These are phyloP conservation scores for Exophiala spinifera DNA, from an alignment of 2,329 filamentous ascomycete species.

Conservation along the genomic window DNA sequence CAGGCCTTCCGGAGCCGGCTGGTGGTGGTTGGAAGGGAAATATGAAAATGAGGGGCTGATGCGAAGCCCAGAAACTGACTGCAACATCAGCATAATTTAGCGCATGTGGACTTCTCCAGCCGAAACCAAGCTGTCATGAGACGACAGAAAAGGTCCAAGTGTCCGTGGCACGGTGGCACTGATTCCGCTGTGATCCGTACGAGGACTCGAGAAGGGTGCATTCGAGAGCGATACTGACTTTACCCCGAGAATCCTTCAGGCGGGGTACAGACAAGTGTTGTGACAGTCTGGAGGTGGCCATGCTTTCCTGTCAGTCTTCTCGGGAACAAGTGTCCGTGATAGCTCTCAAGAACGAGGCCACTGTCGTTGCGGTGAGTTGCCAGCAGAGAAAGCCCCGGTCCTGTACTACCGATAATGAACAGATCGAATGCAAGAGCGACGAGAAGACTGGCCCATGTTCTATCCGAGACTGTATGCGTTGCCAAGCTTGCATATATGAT, in stretches of 20 bases:
- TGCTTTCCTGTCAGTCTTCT: background rate
- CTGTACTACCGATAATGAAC: background rate
- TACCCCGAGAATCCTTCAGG: background rate
- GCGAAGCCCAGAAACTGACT: constrained; percentile 4
- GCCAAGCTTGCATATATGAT: no score
- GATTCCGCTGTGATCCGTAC: background rate
- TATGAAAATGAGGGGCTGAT: background rate
- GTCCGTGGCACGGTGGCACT: no score
- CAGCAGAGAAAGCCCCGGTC: background rate
- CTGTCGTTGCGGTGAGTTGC: background rate
- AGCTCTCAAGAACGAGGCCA: background rate
- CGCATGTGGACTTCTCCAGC: background rate
- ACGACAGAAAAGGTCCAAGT: no score
- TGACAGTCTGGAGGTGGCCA: background rate
- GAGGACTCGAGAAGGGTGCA: background rate
- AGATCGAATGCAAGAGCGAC: background rate
- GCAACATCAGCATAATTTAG: constrained; percentile 16
- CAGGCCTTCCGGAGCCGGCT: background rate
- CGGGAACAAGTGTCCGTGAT: background rate
- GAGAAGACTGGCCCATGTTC: background rate
- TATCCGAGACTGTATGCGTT: no score
- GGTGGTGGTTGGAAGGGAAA: background rate
- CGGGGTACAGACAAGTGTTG: background rate
- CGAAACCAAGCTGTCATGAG: background rate
- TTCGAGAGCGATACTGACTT: background rate